phyloP scores from a whole-genome alignment of 176 grass and related monocot genomes.

The Triticum monococcum region DNA sequence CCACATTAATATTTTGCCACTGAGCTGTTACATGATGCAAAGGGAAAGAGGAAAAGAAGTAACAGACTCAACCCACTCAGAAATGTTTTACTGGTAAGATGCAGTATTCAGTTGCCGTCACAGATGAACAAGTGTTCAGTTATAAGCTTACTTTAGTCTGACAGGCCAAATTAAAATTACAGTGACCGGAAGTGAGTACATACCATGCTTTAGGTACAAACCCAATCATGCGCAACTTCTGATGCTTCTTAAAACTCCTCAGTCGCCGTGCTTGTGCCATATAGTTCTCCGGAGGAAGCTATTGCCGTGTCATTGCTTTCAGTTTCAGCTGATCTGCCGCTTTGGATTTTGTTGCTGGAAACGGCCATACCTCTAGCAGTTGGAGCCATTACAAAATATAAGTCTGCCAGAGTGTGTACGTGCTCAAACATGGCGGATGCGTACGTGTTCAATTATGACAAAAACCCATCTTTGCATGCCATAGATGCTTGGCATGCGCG shows the following conservation, averaged over 20 bases:
- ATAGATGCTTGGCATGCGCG: not conserved
- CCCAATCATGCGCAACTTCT: not conserved
- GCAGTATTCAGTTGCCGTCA: too few relatives aligned
- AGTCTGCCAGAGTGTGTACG: not conserved
- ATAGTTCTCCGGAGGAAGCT: not conserved
- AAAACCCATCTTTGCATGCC: not conserved
- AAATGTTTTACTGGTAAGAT: too few relatives aligned
- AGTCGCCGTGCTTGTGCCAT: not conserved
- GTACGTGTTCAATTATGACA: constrained; percentile 6
- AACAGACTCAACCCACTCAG: too few relatives aligned
- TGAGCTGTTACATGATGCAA: not conserved
- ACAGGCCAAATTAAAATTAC: not conserved
- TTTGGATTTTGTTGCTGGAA: not conserved
- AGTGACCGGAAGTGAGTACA: not conserved
- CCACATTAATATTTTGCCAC: not conserved
- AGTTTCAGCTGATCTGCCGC: not conserved
- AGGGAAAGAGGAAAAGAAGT: not conserved
- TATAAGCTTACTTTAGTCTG: not conserved
- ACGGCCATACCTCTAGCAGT: not conserved
- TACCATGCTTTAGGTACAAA: not conserved
- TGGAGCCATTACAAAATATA: not conserved
- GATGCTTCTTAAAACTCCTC: not conserved
- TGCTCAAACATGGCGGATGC: not conserved
- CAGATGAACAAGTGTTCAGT: too few relatives aligned
- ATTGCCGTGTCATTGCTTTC: not conserved